phyloP scores from a whole-genome alignment of 2,329 filamentous ascomycete species.

The Hymenoscyphus repandus region DNA sequence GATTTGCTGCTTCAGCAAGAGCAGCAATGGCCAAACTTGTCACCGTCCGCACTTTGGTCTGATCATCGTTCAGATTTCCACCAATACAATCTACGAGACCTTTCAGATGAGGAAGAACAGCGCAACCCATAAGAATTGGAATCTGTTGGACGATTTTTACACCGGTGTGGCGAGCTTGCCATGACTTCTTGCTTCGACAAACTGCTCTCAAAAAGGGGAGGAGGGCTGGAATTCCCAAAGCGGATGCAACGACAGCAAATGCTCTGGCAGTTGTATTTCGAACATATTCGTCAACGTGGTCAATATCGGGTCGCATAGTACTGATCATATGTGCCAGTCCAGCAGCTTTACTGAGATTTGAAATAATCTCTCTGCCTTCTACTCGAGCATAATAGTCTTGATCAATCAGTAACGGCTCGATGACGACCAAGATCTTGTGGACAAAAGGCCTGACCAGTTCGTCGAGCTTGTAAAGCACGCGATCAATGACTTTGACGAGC shows the following conservation, averaged over 20 bases:
- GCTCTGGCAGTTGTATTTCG: constrained; percentile 95
- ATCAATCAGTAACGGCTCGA: constrained; percentile 97
- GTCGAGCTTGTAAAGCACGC: constrained; percentile 96
- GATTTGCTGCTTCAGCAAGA: constrained; percentile 90
- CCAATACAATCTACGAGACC: constrained; percentile 95
- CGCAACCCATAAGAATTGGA: constrained; percentile 97
- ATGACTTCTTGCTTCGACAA: constrained; percentile 97
- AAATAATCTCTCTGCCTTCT: constrained; percentile 97
- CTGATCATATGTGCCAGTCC: constrained; percentile 98
- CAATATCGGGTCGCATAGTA: constrained; percentile 97
- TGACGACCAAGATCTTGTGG: constrained; percentile 97
- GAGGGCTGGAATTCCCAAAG: constrained; percentile 89
- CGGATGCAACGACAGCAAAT: constrained; percentile 94
- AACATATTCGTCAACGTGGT: constrained; percentile 97
- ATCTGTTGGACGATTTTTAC: constrained; percentile 99
- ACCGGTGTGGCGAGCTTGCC: constrained; percentile 95
- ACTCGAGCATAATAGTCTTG: constrained; percentile 99
- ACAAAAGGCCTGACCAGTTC: constrained; percentile 94
- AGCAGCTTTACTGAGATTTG: constrained; percentile 92
- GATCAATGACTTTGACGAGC: constrained; percentile 97
- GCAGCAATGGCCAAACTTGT: constrained; percentile 93
- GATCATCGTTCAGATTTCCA: constrained; percentile 93
- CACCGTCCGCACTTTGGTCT: constrained; percentile 95
- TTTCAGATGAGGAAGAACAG: constrained; percentile 90
- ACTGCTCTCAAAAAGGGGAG: constrained; percentile 93